Percentiles rank a stretch among this genome's conserved stretches.
Conservation (phyloP, 2,329 filamentous ascomycete genomes). For the Neofusicoccum ribis region DNA sequence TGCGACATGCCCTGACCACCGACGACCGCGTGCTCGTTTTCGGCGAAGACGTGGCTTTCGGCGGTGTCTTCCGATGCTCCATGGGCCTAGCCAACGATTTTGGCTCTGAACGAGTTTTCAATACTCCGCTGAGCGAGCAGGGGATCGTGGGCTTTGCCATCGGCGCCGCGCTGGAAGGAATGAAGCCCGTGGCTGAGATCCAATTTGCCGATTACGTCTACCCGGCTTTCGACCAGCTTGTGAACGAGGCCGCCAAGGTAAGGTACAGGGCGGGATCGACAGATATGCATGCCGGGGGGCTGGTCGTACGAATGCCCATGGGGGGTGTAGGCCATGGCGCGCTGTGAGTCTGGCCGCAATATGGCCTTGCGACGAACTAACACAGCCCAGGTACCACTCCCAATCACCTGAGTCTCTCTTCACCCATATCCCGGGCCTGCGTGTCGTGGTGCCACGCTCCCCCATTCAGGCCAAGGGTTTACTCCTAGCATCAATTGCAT, state of each 20-base stretch:
- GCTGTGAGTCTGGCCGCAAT: slow-evolving; percentile 49
- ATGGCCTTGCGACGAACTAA: not conserved
- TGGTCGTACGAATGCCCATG: slow-evolving; percentile 88
- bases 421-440: slow-evolving; percentile 80
- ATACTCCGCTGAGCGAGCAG: slow-evolving; percentile 91
- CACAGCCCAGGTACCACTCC: slow-evolving; percentile 65
- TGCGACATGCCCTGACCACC: slow-evolving; percentile 76
- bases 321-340: slow-evolving; percentile 88
- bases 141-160: slow-evolving; percentile 94
- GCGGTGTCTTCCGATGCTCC: slow-evolving; percentile 92
- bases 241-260: slow-evolving; percentile 90
- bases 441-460: slow-evolving; percentile 82
- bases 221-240: slow-evolving; percentile 89
- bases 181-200: slow-evolving; percentile 91
- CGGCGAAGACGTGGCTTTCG: slow-evolving; percentile 95
- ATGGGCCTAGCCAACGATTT: slow-evolving; percentile 88
- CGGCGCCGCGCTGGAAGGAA: slow-evolving; percentile 83
- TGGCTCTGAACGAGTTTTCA: slow-evolving; percentile 88
- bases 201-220: slow-evolving; percentile 96
- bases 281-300: slow-evolving; percentile 61
- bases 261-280: slow-evolving; percentile 70
- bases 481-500: slow-evolving; percentile 71
- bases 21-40: slow-evolving; percentile 90
- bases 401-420: slow-evolving; percentile 89
- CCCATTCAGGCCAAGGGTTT: slow-evolving; percentile 88